Percentiles rank a stretch among this genome's conserved stretches.
Conservation (phyloP, 441 rosid genomes). For the Adansonia gregorii region DNA sequence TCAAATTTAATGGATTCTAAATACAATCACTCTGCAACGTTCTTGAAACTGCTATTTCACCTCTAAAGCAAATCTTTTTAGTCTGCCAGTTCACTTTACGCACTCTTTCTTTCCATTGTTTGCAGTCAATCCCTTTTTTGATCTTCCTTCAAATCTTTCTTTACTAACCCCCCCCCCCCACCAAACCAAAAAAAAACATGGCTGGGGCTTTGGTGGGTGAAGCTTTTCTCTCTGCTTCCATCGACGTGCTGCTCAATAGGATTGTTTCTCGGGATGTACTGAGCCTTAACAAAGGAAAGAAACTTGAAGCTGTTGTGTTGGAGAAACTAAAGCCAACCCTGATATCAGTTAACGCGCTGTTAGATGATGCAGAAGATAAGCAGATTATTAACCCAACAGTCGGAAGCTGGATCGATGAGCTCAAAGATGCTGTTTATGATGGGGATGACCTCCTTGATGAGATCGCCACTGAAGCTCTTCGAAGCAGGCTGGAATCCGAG, state of each 20-base stretch:
- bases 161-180: too few relatives aligned
- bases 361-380: slow-evolving; percentile 1
- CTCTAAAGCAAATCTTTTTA: too few relatives aligned
- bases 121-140: not conserved
- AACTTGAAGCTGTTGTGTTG: not conserved
- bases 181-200: too few relatives aligned
- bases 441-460: slow-evolving; percentile 23
- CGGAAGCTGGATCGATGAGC: not conserved
- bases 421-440: slow-evolving; percentile 15
- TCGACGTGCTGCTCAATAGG: not conserved
- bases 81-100: too few relatives aligned
- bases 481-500: not conserved
- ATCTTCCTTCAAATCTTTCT: not conserved
- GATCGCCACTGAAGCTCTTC: slow-evolving; percentile 31
- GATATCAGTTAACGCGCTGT: not conserved
- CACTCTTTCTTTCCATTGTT: too few relatives aligned
- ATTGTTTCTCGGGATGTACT: not conserved
- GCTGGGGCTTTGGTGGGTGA: not conserved
- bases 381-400: slow-evolving; percentile 24
- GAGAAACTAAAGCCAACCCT: not conserved
- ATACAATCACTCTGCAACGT: too few relatives aligned
- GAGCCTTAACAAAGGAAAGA: not conserved
- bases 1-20: too few relatives aligned
- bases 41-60: too few relatives aligned
- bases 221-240: slow-evolving; percentile 4